These are phyloP conservation scores for Fraxinus latifolia DNA, from an alignment of 305 asterid genomes.

Conservation along the genomic window DNA sequence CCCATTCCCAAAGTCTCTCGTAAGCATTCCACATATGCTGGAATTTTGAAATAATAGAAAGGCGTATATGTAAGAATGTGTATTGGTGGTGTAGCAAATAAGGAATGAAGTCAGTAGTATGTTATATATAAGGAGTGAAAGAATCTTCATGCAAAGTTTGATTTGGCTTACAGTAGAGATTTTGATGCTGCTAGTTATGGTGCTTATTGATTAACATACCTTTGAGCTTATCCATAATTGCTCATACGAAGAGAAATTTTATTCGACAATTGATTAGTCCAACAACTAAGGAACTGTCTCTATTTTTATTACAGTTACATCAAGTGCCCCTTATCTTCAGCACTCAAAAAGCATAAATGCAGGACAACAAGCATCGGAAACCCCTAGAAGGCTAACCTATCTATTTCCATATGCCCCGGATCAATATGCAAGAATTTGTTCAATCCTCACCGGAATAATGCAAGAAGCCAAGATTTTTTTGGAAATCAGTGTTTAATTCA, in stretches of 20 bases:
- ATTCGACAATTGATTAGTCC: not conserved
- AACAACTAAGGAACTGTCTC: not conserved
- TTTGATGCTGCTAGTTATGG: conserved; percentile 5
- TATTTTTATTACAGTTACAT: not conserved
- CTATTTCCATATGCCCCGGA: not conserved
- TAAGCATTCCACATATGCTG: not conserved
- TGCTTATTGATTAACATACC: not conserved
- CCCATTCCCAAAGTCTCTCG: not conserved
- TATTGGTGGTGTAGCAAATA: not conserved
- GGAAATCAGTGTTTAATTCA: not conserved
- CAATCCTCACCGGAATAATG: not conserved
- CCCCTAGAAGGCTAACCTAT: not conserved
- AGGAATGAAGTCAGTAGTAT: not conserved
- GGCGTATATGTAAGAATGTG: not conserved
- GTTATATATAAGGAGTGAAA: not conserved
- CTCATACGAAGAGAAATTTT: not conserved
- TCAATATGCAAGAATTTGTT: not conserved
- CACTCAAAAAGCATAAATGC: not conserved
- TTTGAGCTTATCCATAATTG: not conserved
- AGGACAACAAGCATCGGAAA: not conserved
- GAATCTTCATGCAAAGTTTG: not conserved
- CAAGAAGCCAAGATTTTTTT: not conserved
- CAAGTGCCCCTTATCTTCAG: not conserved
- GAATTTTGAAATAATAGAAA: not conserved
- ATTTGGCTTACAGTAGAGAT: not conserved